Base-by-base conservation (phyloP, 2,329 filamentous ascomycete genomes). In the Rutstroemia sp. region DNA sequence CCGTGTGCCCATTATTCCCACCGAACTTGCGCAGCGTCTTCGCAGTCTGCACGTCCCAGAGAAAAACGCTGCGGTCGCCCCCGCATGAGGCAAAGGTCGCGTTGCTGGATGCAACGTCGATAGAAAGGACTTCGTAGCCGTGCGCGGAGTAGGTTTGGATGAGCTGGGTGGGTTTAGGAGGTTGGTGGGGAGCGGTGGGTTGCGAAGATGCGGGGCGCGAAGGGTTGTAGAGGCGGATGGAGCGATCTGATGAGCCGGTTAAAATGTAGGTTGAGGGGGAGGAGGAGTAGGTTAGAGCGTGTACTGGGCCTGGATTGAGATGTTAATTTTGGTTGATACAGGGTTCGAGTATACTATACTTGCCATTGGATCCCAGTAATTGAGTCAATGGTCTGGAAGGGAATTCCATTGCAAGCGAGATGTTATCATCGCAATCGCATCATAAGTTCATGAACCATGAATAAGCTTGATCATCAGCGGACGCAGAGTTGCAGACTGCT, bases 141-240 rank as follows among this genome's bases (percentile, higher is more conserved):
- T 99, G 94, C 2, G 88, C 89, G 38, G 84, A 76, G 74, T 96
- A 99, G 38, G 84, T 88, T 73, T 96, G 92, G 68, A 99, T 89
- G 3, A 94, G 84, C 63, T 72, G 65, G 56, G 44, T 69, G 58
- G 56, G 69, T 68, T 67, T 71, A 67, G 63, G 71, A 70, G 67
- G 70, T 68, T 65, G 65, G 12, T 55, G 53, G 67, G 61, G 73
- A 67, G 61, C 73, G 60, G 60, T 74, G 68, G 69, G 70, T 53
- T 70, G 70, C 55, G 66, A 61, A 0, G 67, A 63, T 12, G 67
- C 68, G 76, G 59, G 76, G 51, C 81, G 78, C 51, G 76, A 75
- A 1, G 88, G 87, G 72, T 96, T 96, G 76, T 91, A 95, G 42
- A 96, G 85, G 56, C 92, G 86, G 69, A 96, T 84, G 16, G 83